Base-by-base conservation (phyloP, 2,329 filamentous ascomycete genomes). In the Nemania sp. region DNA sequence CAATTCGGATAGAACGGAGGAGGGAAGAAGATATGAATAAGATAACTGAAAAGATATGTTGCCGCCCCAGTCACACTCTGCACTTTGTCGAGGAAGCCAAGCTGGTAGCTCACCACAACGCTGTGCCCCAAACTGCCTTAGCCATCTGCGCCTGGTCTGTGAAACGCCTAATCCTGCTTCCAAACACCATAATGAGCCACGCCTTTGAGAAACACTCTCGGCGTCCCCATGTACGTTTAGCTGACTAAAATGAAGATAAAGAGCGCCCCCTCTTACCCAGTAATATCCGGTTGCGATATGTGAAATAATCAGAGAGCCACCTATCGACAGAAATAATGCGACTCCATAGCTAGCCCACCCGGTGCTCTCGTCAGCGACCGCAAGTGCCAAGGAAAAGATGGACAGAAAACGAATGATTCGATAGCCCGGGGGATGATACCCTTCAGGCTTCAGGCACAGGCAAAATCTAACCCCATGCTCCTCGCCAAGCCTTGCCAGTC, bases 401-500 rank as follows among this genome's bases (percentile, higher is more conserved):
- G 39, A 20, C 20, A 45, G n/a, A 50, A 12, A 20, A 13, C 7
- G 15, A 55, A 13, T 34, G 11, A n/a, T 48, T 13, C 6, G 46
- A 13, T 13, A 12, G 21, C 35, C 47, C 17, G 32, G 37, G 37
- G 37, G 12, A 35, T 32, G 5, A 34, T 39, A 32, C 21, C 15
- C 55, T 12, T 43, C 39, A 11, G 10, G n/a, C n/a, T 57, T 61
- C 67, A 77, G 46, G 73, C 72, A 70, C 83, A 84, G 2, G 85
- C 75, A 66, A 87, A 87, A 71, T 87, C 82, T 37, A 87, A 76
- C 0, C 77, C 79, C 73, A 86, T 79, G 7, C 75, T 69, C 54
- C 77, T 74, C 1, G 85, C 84, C 29, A 87, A 78, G 3, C 76
- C 76, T 63, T 87, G 85, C 85, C 85, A 88, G 70, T 89, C 86